Evolutionary conservation across 2,329 filamentous ascomycete genomes (phyloP), one percentile per base, ranked within the genome.

Genomic region (Calonectria honghensis): DNA sequence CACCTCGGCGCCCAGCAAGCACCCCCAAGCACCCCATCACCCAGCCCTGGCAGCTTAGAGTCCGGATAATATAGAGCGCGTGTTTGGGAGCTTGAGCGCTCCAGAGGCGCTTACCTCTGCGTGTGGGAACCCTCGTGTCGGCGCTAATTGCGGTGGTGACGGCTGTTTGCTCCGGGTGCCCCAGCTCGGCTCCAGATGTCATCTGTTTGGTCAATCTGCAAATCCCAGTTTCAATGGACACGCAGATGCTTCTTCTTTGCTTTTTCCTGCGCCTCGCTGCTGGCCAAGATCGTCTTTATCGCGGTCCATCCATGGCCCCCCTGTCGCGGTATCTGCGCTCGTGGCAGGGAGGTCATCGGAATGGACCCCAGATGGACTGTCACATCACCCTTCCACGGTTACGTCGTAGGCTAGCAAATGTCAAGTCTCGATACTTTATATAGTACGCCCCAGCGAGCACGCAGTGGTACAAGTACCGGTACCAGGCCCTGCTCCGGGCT

Each of bases 241-340:
- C 41, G 37, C 50, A 32, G 31, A 52, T 69, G 24, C 29, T n/a
- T 51, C 27, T 48, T 69, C 29, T 61, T 61, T 50, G 29, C 31
- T 61, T 63, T 50, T 69, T 69, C 37, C 39, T 51, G 37, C 20
- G 20, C 39, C 54, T 18, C n/a, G 57, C n/a, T 69, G 61, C 31
- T 61, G 52, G 35, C 31, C 41, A 45, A 48, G 61, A 45, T 65
- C 61, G 39, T 37, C 32, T 69, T 69, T 59, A 37, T 45, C 66
- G 37, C 27, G 9, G 35, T 65, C 61, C 51, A n/a, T 59, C 41
- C 48, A 35, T n/a, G 32, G 27, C 52, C 39, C 67, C 67, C 67
- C 37, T 69, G 67, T 69, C 67, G 32, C 67, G 67, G 54, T 69
- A 69, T 69, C 67, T 59, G 52, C 37, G n/a, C 67, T 59, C 31